Percentiles rank a stretch among this genome's conserved stretches.
phyloP scores from a whole-genome alignment of 768 basidiomycete genomes.

The Nidularia pulvinata region DNA sequence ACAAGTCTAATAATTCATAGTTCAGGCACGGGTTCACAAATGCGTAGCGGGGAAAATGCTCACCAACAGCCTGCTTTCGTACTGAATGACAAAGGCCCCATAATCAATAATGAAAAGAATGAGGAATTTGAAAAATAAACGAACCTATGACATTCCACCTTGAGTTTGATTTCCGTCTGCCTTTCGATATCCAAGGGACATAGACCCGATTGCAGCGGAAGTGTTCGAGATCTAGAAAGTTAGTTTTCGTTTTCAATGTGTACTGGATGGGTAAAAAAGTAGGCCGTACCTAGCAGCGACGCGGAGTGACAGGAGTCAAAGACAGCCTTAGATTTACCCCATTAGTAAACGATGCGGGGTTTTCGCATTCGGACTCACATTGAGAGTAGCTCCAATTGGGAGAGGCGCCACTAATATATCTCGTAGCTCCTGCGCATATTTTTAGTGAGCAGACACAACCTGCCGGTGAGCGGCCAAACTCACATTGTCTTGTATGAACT shows the following conservation, averaged over 20 bases:
- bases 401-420: slow-evolving; percentile 30
- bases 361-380: slow-evolving; percentile 17
- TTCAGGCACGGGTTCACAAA: background rate
- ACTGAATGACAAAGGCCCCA: slow-evolving; percentile 8
- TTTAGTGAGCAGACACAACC: background rate
- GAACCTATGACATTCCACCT: slow-evolving; percentile 27
- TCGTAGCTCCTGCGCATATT: slow-evolving; percentile 24
- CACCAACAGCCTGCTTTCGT: slow-evolving; percentile 11
- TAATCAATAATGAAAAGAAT: no score
- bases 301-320: slow-evolving; percentile 41
- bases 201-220: slow-evolving; percentile 42
- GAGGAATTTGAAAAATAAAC: slow-evolving; percentile 6
- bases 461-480: slow-evolving; percentile 1
- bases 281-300: slow-evolving; percentile 32
- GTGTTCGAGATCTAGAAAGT: slow-evolving; percentile 35
- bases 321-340: slow-evolving; percentile 14
- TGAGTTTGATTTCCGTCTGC: slow-evolving; percentile 28
- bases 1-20: slow-evolving; percentile 7
- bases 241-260: background rate
- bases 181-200: slow-evolving; percentile 46
- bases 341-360: slow-evolving; percentile 1
- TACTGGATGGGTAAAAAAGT: background rate
- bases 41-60: background rate
- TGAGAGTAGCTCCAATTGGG: slow-evolving; percentile 31
- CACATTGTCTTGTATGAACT: slow-evolving; percentile 35